Conservation (phyloP, 768 basidiomycete species). For the Tulasnella sp. region DNA sequence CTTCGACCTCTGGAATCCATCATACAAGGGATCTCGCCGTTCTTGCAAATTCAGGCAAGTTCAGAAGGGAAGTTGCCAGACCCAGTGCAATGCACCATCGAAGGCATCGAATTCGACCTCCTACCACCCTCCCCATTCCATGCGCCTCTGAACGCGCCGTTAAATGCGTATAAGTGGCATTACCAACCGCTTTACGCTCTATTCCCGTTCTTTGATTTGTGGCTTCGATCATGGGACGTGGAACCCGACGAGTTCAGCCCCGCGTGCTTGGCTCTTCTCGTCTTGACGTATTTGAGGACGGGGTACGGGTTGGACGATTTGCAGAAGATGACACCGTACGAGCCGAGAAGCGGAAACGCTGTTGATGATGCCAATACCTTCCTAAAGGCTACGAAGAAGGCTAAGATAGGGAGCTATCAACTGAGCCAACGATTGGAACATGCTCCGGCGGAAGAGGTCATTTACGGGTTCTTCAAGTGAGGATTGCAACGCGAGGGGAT, state of each 20-base stretch:
- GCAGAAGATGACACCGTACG: not conserved
- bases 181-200: not conserved
- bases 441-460: not conserved
- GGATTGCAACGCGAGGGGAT: no score
- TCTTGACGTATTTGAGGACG: constrained; percentile 18
- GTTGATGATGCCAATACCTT: not conserved
- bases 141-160: not conserved
- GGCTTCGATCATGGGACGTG: constrained; percentile 17
- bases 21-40: not conserved
- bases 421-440: not conserved
- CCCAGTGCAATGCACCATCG: not conserved
- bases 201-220: not conserved
- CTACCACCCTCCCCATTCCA: not conserved
- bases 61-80: not conserved
- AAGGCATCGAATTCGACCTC: not conserved
- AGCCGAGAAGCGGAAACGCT: not conserved
- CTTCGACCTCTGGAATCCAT: not conserved
- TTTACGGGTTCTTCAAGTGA: not conserved
- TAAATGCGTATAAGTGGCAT: not conserved
- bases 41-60: not conserved
- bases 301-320: not conserved
- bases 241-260: constrained; percentile 8
- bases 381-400: not conserved
- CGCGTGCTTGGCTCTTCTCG: constrained; percentile 22
- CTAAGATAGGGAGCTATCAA: not conserved